Percentiles rank a stretch among this genome's conserved stretches.
Evolutionary conservation across 116 monocot species (phyloP).

Genomic region (Phalaenopsis hybrid): DNA sequence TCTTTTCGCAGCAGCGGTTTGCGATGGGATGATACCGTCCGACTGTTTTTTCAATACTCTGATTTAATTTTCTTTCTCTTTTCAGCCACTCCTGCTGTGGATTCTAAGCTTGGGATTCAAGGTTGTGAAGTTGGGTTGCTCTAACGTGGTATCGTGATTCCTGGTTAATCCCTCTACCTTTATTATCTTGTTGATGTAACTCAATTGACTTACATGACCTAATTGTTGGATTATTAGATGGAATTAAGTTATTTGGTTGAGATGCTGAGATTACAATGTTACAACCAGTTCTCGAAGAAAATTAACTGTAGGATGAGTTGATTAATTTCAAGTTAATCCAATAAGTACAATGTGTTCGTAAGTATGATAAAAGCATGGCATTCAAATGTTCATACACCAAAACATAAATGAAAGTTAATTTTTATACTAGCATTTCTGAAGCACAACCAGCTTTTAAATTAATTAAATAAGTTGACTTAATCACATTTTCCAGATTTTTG

Average conservation of each 20-base stretch:
- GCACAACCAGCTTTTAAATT: no score
- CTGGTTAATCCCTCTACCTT: not conserved
- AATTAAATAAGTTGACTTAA: no score
- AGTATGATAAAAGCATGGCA: not conserved
- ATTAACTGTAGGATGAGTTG: not conserved
- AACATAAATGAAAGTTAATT: not conserved
- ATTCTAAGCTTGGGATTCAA: not conserved
- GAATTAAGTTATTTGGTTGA: not conserved
- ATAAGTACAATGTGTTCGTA: not conserved
- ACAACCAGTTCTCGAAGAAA: no score
- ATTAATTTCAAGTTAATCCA: not conserved
- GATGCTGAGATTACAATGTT: not conserved
- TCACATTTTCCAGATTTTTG: not conserved
- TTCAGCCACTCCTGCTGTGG: not conserved
- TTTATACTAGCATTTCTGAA: no score
- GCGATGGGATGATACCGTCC: not conserved
- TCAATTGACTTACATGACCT: not conserved
- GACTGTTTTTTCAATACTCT: not conserved
- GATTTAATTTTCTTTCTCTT: not conserved
- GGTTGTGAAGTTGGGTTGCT: not conserved
- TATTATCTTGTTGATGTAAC: not conserved
- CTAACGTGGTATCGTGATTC: not conserved
- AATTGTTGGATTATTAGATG: not conserved
- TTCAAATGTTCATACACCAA: not conserved
- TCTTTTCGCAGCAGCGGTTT: no score